A percentile compares a stretch with the other conserved stretches of the same genome.
These are phyloP conservation scores for Perkinsus chesapeaki DNA, from an alignment of 169 alveolate species.

Conservation along the genomic window DNA sequence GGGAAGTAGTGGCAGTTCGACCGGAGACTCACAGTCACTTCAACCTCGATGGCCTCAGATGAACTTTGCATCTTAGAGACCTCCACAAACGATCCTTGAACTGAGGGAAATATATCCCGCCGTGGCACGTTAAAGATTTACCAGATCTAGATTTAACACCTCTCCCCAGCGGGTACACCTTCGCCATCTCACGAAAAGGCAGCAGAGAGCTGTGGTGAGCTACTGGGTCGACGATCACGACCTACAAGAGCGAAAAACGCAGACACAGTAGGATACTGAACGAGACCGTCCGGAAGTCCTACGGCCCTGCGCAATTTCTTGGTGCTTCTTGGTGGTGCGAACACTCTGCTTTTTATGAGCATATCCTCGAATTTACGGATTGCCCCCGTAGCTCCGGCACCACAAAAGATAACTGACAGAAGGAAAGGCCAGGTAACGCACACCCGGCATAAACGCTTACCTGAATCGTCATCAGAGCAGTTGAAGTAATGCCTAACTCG, in stretches of 20 bases:
- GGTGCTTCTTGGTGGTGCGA: background rate
- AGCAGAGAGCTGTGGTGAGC: constrained; percentile 38
- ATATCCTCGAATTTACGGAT: background rate
- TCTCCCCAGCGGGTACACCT: background rate
- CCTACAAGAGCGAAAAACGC: background rate
- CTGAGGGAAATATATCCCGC: background rate
- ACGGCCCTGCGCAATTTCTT: background rate
- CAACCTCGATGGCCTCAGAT: background rate
- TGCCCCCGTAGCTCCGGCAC: constrained; percentile 35
- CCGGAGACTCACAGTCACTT: background rate
- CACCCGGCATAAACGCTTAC: background rate
- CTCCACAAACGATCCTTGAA: background rate
- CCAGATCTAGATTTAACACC: background rate
- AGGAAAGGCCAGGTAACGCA: too few species aligned
- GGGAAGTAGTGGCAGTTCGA: background rate
- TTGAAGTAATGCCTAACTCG: background rate
- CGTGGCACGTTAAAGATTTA: background rate
- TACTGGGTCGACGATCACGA: constrained; percentile 25
- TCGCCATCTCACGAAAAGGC: constrained; percentile 29
- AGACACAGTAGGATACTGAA: too few species aligned
- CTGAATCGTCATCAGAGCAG: background rate
- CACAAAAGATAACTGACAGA: constrained; percentile 33
- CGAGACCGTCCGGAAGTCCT: too few species aligned
- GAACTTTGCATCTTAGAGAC: background rate
- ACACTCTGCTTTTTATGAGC: background rate